Evolutionary conservation across 208 protist genomes (phyloP).

Genomic region (Trypanosoma lewisi): DNA sequence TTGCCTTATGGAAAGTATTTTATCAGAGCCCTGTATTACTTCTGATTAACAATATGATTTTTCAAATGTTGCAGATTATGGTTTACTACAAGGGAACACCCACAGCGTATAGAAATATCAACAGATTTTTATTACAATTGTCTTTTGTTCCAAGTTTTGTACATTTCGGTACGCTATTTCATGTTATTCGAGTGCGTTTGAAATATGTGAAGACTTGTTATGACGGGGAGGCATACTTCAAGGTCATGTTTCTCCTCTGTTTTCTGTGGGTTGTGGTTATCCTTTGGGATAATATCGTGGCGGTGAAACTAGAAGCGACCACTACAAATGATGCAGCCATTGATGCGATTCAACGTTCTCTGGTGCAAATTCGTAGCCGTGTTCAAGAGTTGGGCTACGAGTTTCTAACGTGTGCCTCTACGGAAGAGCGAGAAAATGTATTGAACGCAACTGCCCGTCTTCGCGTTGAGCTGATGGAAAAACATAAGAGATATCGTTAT

Average conservation of each 20-base stretch:
- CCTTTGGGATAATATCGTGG: slow-evolving; percentile 63
- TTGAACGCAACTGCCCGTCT: slow-evolving; percentile 68
- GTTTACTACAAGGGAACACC: slow-evolving; percentile 19
- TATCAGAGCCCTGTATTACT: slow-evolving; percentile 46
- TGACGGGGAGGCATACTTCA: slow-evolving; percentile 51
- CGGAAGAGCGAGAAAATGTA: slow-evolving; percentile 50
- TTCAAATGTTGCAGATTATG: slow-evolving; percentile 27
- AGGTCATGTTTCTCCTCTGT: slow-evolving; percentile 24
- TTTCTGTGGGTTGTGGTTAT: slow-evolving; percentile 37
- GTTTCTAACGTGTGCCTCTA: slow-evolving; percentile 42
- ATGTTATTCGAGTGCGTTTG: slow-evolving; percentile 40
- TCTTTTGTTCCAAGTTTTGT: slow-evolving; percentile 33
- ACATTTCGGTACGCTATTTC: slow-evolving; percentile 31
- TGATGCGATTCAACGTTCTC: slow-evolving; percentile 54
- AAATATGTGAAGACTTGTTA: slow-evolving; percentile 46
- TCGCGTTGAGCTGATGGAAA: slow-evolving; percentile 71
- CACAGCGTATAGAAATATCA: slow-evolving; percentile 69
- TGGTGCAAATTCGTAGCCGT: slow-evolving; percentile 57
- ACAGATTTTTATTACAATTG: slow-evolving; percentile 41
- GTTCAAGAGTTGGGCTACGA: slow-evolving; percentile 63
- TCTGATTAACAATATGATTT: slow-evolving; percentile 38
- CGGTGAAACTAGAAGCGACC: slow-evolving; percentile 27
- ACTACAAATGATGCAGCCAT: slow-evolving; percentile 52
- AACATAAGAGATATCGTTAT: slow-evolving; percentile 65
- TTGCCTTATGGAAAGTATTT: slow-evolving; percentile 75